phyloP scores from a whole-genome alignment of 2,329 filamentous ascomycete genomes.

The Nothopassalora personata region DNA sequence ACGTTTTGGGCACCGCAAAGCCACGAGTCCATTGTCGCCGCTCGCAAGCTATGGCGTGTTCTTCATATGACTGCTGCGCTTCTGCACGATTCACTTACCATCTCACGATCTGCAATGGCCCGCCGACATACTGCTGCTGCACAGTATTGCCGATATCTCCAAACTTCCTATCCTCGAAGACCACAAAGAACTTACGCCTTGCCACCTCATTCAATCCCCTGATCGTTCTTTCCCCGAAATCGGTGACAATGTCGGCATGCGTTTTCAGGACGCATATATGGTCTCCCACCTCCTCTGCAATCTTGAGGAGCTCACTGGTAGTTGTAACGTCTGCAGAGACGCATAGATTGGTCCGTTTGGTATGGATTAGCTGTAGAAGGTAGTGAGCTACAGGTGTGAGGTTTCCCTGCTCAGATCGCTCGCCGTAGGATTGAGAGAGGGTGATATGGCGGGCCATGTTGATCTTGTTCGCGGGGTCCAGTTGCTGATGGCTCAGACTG shows the following conservation, averaged over 20 bases:
- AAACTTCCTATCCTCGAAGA: slow-evolving; percentile 54
- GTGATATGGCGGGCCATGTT: slow-evolving; percentile 34
- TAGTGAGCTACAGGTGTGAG: slow-evolving; percentile 45
- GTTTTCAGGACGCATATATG: slow-evolving; percentile 58
- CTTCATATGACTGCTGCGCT: background rate
- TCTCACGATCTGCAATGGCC: slow-evolving; percentile 46
- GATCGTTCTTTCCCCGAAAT: slow-evolving; percentile 55
- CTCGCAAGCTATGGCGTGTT: too few species aligned
- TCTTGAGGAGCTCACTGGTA: slow-evolving; percentile 49
- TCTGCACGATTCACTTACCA: background rate
- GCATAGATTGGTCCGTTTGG: slow-evolving; percentile 49
- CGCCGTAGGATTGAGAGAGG: slow-evolving; percentile 40
- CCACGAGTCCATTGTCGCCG: background rate
- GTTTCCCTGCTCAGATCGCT: slow-evolving; percentile 40
- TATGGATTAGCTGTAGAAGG: slow-evolving; percentile 45
- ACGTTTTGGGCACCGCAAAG: background rate
- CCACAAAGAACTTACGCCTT: slow-evolving; percentile 45
- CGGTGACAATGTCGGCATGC: slow-evolving; percentile 57
- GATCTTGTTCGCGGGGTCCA: background rate
- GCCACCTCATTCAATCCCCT: slow-evolving; percentile 45
- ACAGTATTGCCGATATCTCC: slow-evolving; percentile 53
- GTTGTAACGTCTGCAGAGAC: slow-evolving; percentile 55
- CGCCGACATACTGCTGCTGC: slow-evolving; percentile 50
- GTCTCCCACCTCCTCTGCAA: slow-evolving; percentile 56
- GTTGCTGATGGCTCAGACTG: too few species aligned